Evolutionary conservation across 2,329 filamentous ascomycete genomes (phyloP).

Genomic region (Fusarium temperatum): DNA sequence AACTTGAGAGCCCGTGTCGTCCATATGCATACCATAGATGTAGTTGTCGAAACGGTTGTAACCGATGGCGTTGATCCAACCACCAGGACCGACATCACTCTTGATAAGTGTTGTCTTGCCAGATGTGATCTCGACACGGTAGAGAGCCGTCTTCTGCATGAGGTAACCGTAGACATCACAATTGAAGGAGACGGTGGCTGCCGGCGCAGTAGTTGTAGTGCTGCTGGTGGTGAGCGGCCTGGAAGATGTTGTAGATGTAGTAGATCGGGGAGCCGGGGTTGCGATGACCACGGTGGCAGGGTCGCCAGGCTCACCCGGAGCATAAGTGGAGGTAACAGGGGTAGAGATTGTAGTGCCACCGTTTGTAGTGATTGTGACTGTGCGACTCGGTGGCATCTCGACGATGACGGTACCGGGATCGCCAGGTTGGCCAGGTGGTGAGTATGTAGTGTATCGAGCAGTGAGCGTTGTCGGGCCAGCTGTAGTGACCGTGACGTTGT

Average conservation of each 20-base stretch:
- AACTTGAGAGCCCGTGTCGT: conserved; percentile 25
- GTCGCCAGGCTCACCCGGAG: conserved; percentile 8
- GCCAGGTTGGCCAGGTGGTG: conserved; percentile 3
- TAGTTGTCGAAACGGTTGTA: conserved; percentile 37
- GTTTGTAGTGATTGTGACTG: conserved; percentile 19
- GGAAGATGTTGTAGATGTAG: conserved; percentile 1
- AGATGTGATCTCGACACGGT: conserved; percentile 25
- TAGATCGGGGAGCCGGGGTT: conserved; percentile 14
- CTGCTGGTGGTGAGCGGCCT: not conserved
- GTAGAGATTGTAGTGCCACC: conserved; percentile 11
- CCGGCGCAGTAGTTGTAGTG: not conserved
- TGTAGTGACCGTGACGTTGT: conserved; percentile 16
- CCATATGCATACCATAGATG: conserved; percentile 30
- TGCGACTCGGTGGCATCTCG: conserved; percentile 8
- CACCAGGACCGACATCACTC: conserved; percentile 26
- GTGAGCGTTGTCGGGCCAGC: conserved; percentile 18
- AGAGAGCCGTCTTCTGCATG: conserved; percentile 28
- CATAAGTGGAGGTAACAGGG: conserved; percentile 12
- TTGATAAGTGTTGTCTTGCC: conserved; percentile 31
- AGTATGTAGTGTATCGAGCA: conserved; percentile 14
- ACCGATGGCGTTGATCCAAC: conserved; percentile 34
- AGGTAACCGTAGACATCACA: conserved; percentile 34
- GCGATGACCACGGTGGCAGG: conserved; percentile 22
- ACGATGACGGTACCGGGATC: conserved; percentile 22
- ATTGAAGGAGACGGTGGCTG: conserved; percentile 11